These are phyloP conservation scores for Blastobotrys mokoenaii DNA, from an alignment of 805 yeast species.

Conservation along the genomic window DNA sequence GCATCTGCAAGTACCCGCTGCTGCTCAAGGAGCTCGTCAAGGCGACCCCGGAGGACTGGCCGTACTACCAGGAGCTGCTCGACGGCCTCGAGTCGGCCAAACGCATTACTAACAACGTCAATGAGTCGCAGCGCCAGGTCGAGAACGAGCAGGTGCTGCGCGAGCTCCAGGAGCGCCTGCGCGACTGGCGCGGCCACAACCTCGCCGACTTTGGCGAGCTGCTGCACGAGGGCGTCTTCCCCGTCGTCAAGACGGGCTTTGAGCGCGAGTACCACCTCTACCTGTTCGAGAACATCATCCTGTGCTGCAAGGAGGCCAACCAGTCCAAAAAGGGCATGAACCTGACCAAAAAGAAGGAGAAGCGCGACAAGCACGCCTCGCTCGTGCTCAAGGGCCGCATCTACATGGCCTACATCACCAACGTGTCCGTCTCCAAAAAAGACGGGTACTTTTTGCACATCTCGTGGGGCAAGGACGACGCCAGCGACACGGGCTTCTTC, in stretches of 20 bases:
- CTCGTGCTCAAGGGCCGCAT: slow-evolving; percentile 74
- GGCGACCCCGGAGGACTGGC: slow-evolving; percentile 44
- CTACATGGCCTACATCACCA: slow-evolving; percentile 58
- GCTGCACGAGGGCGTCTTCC: slow-evolving; percentile 60
- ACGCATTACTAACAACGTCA: slow-evolving; percentile 78
- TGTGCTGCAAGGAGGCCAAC: slow-evolving; percentile 53
- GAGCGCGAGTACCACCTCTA: slow-evolving; percentile 88
- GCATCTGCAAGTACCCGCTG: slow-evolving; percentile 91
- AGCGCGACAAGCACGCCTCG: slow-evolving; percentile 18
- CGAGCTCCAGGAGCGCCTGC: slow-evolving; percentile 63
- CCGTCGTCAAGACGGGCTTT: slow-evolving; percentile 37
- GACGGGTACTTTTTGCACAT: slow-evolving; percentile 26
- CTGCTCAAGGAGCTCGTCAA: slow-evolving; percentile 64
- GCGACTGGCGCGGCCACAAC: slow-evolving; percentile 89
- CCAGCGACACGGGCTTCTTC: slow-evolving; percentile 72
- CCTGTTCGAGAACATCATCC: slow-evolving; percentile 64
- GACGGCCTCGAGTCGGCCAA: slow-evolving; percentile 67
- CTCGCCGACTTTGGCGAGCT: slow-evolving; percentile 77
- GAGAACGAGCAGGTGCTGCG: slow-evolving; percentile 71
- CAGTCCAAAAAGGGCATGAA: slow-evolving; percentile 38
- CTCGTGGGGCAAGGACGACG: slow-evolving; percentile 42
- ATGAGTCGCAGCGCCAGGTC: slow-evolving; percentile 87
- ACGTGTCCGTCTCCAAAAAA: slow-evolving; percentile 29
- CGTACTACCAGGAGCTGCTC: slow-evolving; percentile 56
- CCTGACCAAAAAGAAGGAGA: slow-evolving; percentile 41